phyloP scores from a whole-genome alignment of 257 asterid genomes.

The Plantago elongata region DNA sequence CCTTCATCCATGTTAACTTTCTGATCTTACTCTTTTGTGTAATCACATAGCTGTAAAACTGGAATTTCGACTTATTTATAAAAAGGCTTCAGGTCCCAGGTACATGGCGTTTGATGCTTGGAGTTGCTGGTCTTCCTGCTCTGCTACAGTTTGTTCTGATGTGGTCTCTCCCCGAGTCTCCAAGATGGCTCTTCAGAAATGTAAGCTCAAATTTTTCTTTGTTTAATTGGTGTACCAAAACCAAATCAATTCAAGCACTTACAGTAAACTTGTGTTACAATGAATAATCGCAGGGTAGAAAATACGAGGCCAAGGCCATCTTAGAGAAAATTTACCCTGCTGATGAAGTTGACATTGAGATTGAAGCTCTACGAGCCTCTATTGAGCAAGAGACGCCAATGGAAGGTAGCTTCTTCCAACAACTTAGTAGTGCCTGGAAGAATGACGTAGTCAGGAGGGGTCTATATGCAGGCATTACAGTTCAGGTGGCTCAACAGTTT shows the following conservation, averaged over 20 bases:
- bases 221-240: neutral
- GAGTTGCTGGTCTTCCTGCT: conserved; percentile 40
- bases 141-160: conserved; percentile 38
- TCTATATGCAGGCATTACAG: conserved; percentile 46
- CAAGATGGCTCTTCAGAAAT: conserved; percentile 48
- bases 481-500: conserved; percentile 64
- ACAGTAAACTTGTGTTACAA: neutral
- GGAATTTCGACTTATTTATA: neutral
- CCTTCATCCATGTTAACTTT: conserved; percentile 43
- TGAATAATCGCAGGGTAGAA: conserved; percentile 24
- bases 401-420: conserved; percentile 24
- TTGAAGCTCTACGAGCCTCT: conserved; percentile 26
- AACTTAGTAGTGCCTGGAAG: conserved; percentile 36
- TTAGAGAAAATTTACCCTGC: conserved; percentile 36
- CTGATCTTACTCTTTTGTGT: neutral
- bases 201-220: conserved; percentile 11
- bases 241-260: neutral
- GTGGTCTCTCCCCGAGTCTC: conserved; percentile 50
- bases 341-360: conserved; percentile 35
- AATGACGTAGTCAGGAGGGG: conserved; percentile 45
- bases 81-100: conserved; percentile 24
- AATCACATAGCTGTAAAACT: neutral
- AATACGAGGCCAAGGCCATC: conserved; percentile 30
- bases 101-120: conserved; percentile 61
- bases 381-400: conserved; percentile 31